These are phyloP conservation scores for Cladobotryum protrusum DNA, from an alignment of 2,329 filamentous ascomycete genomes.

Conservation along the genomic window DNA sequence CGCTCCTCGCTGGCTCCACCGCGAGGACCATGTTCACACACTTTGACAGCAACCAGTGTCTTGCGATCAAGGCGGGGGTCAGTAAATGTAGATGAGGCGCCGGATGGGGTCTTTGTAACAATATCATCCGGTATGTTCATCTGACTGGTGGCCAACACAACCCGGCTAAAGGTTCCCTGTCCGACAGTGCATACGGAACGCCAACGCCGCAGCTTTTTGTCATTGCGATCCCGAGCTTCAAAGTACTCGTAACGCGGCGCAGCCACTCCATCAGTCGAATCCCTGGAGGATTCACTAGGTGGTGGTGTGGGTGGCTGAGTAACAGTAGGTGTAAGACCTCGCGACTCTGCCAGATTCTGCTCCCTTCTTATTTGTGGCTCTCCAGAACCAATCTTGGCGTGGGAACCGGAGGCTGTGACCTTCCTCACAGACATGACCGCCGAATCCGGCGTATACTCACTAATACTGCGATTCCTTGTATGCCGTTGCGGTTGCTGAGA, in stretches of 20 bases:
- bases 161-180: constrained; percentile 91
- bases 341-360: constrained; percentile 69
- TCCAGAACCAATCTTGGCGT: constrained; percentile 33
- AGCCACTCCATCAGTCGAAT: constrained; percentile 29
- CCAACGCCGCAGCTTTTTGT: constrained; percentile 70
- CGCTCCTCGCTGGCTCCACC: constrained; percentile 90
- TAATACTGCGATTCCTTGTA: constrained; percentile 73
- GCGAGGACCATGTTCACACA: constrained; percentile 89
- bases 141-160: constrained; percentile 83
- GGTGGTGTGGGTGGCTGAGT: constrained; percentile 71
- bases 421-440: constrained; percentile 64
- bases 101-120: constrained; percentile 18
- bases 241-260: constrained; percentile 54
- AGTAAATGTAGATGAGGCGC: constrained; percentile 26
- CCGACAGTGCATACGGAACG: constrained; percentile 74
- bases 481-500: constrained; percentile 35
- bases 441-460: constrained; percentile 76
- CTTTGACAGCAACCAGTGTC: constrained; percentile 86
- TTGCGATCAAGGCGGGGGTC: constrained; percentile 50
- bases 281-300: constrained; percentile 63
- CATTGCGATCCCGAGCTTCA: constrained; percentile 58
- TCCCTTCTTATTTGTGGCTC: constrained; percentile 61
- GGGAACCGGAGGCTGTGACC: constrained; percentile 63
- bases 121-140: constrained; percentile 26
- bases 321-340: constrained; percentile 61